Evolutionary conservation across 768 basidiomycete genomes (phyloP).

Genomic region (Mycena maculata): DNA sequence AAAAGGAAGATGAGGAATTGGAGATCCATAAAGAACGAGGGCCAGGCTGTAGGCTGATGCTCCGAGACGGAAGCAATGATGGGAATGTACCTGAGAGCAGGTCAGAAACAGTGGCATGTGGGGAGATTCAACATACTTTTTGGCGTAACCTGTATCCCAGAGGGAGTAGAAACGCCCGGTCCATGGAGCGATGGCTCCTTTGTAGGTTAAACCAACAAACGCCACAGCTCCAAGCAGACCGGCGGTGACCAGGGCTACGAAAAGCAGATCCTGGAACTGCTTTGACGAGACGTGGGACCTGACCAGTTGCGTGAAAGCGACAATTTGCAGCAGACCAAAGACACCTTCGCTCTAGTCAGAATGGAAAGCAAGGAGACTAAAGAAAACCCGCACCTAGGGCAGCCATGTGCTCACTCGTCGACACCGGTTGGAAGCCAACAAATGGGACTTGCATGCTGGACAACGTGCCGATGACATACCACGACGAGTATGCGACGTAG

Average conservation of each 20-base stretch:
- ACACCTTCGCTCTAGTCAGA: slow-evolving; percentile 67
- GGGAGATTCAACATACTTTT: slow-evolving; percentile 70
- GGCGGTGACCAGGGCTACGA: slow-evolving; percentile 71
- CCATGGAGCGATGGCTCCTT: slow-evolving; percentile 98
- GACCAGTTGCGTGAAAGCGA: slow-evolving; percentile 92
- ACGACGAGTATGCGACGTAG: slow-evolving; percentile 95
- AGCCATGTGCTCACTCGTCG: slow-evolving; percentile 98
- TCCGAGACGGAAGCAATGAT: slow-evolving; percentile 99
- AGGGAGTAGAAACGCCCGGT: slow-evolving; percentile 99
- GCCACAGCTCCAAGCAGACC: slow-evolving; percentile 79
- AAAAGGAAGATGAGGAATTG: slow-evolving; percentile 98
- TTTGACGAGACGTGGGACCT: slow-evolving; percentile 90
- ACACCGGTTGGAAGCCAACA: slow-evolving; percentile 98
- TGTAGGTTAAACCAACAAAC: slow-evolving; percentile 87
- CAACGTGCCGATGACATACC: slow-evolving; percentile 98
- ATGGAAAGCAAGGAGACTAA: slow-evolving; percentile 2
- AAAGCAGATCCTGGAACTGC: slow-evolving; percentile 89
- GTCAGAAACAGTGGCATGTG: slow-evolving; percentile 25
- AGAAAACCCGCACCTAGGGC: slow-evolving; percentile 76
- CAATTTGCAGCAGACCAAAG: slow-evolving; percentile 95
- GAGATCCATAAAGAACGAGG: slow-evolving; percentile 99
- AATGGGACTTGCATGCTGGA: slow-evolving; percentile 99
- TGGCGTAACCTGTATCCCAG: slow-evolving; percentile 99
- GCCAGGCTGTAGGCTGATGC: slow-evolving; percentile 99
- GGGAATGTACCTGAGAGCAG: slow-evolving; percentile 79